phyloP scores from a whole-genome alignment of 2,329 filamentous ascomycete genomes.

The Pseudomassariella vexata region DNA sequence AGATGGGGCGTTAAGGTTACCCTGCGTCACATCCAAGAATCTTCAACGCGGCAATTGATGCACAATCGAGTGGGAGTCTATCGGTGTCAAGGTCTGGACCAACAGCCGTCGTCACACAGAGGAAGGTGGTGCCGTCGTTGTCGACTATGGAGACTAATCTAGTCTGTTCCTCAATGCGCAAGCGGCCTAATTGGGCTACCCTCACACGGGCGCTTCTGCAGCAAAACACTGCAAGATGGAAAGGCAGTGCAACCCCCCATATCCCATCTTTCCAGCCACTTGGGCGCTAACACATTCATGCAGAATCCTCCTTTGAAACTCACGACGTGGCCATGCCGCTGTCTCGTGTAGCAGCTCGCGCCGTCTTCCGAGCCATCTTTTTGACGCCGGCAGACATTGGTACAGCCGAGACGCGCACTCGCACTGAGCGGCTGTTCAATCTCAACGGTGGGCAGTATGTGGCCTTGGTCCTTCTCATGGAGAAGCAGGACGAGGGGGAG shows the following conservation, averaged over 20 bases:
- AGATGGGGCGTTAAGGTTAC: no score
- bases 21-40: no score
- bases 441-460: slow-evolving; percentile 32
- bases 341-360: slow-evolving; percentile 6
- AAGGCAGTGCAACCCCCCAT: slow-evolving; percentile 14
- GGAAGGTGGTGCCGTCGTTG: not conserved
- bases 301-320: slow-evolving; percentile 34
- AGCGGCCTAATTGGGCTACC: slow-evolving; percentile 20
- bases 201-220: slow-evolving; percentile 17
- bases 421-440: slow-evolving; percentile 34
- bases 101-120: no score
- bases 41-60: no score
- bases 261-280: slow-evolving; percentile 1
- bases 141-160: slow-evolving; percentile 16
- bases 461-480: slow-evolving; percentile 40
- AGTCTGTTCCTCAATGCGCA: slow-evolving; percentile 23
- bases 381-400: slow-evolving; percentile 31
- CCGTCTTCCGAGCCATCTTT: slow-evolving; percentile 32
- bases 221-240: slow-evolving; percentile 17
- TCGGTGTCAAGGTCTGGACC: no score
- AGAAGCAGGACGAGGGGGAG: slow-evolving; percentile 19
- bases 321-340: slow-evolving; percentile 41
- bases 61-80: no score
- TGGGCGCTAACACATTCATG: slow-evolving; percentile 1
- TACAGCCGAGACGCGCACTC: slow-evolving; percentile 19